Evolutionary conservation across 2,329 filamentous ascomycete species (phyloP).

Genomic region (Penicillium carneum): DNA sequence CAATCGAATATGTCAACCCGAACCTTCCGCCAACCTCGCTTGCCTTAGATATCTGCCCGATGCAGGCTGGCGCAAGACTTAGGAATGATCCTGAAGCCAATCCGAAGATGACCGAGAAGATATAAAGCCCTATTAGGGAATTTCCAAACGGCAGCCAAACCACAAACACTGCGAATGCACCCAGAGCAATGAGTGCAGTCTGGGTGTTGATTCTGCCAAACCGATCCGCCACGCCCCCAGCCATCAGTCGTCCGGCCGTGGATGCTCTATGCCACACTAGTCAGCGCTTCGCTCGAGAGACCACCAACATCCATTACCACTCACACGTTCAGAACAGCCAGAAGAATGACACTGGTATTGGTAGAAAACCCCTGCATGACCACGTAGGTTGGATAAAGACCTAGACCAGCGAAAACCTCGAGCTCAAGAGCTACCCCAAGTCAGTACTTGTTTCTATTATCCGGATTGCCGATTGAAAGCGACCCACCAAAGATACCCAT

Average conservation of each 20-base stretch:
- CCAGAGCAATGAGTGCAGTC: slow-evolving; percentile 44
- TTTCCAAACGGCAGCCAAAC: slow-evolving; percentile 57
- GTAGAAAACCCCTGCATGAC: slow-evolving; percentile 41
- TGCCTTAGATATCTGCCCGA: slow-evolving; percentile 57
- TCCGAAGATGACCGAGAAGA: slow-evolving; percentile 54
- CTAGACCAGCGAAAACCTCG: slow-evolving; percentile 42
- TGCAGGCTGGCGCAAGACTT: slow-evolving; percentile 55
- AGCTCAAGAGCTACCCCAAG: slow-evolving; percentile 40
- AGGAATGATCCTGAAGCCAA: slow-evolving; percentile 59
- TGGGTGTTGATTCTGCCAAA: slow-evolving; percentile 58
- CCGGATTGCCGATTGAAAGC: accelerated
- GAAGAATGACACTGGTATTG: slow-evolving; percentile 45
- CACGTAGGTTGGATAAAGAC: slow-evolving; percentile 42
- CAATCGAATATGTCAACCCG: slow-evolving; percentile 60
- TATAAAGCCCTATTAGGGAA: slow-evolving; percentile 32
- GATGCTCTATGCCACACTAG: slow-evolving; percentile 42
- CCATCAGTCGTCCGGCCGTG: slow-evolving; percentile 55
- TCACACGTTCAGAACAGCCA: slow-evolving; percentile 49
- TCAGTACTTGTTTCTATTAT: slow-evolving; percentile 4
- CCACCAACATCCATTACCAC: not conserved
- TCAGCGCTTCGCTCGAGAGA: not conserved
- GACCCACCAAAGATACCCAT: slow-evolving; percentile 54
- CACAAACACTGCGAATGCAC: slow-evolving; percentile 51
- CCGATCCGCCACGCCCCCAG: slow-evolving; percentile 54
- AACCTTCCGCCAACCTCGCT: slow-evolving; percentile 58